Percentiles rank a stretch among this genome's conserved stretches.
Evolutionary conservation across 306 rosid species (phyloP).

Genomic region (Heteromeles arbutifolia): DNA sequence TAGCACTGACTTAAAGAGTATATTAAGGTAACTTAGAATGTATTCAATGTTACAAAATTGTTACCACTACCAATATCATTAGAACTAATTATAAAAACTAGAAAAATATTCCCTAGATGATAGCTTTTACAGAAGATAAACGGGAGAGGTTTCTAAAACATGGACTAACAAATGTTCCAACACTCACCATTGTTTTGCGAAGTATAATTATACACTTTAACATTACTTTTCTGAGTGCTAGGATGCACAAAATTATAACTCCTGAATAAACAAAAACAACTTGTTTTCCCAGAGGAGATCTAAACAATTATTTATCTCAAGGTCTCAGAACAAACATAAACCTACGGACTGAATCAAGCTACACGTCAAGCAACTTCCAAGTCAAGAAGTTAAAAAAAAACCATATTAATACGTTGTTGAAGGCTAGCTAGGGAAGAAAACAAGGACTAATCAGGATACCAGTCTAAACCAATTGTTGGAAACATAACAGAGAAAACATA

Average conservation of each 20-base stretch:
- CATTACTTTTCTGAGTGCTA: not conserved
- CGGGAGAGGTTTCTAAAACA: not conserved
- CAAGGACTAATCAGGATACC: not conserved
- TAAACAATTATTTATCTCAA: not conserved
- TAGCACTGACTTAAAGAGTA: not conserved
- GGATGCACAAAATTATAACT: not conserved
- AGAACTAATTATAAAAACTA: not conserved
- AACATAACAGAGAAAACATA: constrained; percentile 12
- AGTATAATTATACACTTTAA: not conserved
- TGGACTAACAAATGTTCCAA: not conserved
- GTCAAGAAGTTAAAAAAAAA: not conserved
- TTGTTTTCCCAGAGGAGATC: not conserved
- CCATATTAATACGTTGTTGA: not conserved
- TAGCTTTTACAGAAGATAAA: not conserved
- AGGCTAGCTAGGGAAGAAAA: constrained; percentile 3
- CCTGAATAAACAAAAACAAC: not conserved
- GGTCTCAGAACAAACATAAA: not conserved
- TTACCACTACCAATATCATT: not conserved
- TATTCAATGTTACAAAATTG: not conserved
- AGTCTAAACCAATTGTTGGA: constrained; percentile 1
- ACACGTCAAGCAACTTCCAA: not conserved
- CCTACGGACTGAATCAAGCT: not conserved
- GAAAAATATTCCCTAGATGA: not conserved
- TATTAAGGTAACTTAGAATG: not conserved
- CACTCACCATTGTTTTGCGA: not conserved